phyloP scores from a whole-genome alignment of 2,329 filamentous ascomycete species.

The Neonectria punicea region DNA sequence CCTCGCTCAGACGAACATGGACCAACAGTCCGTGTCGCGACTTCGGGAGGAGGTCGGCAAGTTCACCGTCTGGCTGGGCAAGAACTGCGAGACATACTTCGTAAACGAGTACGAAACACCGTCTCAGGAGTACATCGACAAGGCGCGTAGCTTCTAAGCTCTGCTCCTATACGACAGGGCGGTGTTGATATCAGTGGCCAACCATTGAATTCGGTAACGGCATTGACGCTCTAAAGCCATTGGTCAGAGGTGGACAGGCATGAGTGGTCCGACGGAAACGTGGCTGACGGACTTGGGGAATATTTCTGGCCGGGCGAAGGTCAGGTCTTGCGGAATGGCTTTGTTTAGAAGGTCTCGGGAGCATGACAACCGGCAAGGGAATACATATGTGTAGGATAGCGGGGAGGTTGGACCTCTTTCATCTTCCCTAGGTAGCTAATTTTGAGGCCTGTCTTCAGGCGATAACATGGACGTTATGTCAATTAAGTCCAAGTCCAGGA shows the following conservation, averaged over 20 bases:
- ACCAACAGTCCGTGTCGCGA: conserved; percentile 86
- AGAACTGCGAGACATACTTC: conserved; percentile 82
- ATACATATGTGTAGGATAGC: conserved; percentile 37
- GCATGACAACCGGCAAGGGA: conserved; percentile 9
- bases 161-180: conserved; percentile 46
- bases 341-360: background rate
- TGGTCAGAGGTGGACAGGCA: background rate
- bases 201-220: background rate
- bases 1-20: conserved; percentile 98
- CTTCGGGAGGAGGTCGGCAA: conserved; percentile 89
- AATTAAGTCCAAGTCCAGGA: background rate
- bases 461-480: background rate
- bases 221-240: background rate
- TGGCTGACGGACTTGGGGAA: background rate
- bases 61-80: conserved; percentile 86
- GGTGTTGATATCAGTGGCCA: background rate
- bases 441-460: background rate
- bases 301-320: background rate
- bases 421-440: conserved; percentile 19
- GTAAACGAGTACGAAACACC: conserved; percentile 79
- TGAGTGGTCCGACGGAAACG: background rate
- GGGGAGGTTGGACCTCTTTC: conserved; percentile 20
- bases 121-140: conserved; percentile 76
- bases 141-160: conserved; percentile 61
- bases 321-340: background rate